These are phyloP conservation scores for Exophiala calicioides DNA, from an alignment of 2,329 filamentous ascomycete genomes.

Conservation along the genomic window DNA sequence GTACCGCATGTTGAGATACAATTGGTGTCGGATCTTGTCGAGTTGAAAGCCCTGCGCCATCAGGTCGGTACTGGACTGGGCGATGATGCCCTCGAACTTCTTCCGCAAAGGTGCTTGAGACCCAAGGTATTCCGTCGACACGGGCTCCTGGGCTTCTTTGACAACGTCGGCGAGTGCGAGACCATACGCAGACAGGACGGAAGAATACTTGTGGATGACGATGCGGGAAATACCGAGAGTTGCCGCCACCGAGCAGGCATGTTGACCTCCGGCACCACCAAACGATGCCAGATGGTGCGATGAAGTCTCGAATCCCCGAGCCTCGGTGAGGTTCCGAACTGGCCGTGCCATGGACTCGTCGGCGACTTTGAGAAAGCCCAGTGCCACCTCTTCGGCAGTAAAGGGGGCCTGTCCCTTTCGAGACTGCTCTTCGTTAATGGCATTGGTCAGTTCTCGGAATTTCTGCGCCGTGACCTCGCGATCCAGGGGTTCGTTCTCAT, in stretches of 20 bases:
- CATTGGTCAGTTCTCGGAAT: constrained; percentile 45
- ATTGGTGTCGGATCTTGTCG: constrained; percentile 44
- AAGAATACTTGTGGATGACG: constrained; percentile 47
- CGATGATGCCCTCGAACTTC: constrained; percentile 75
- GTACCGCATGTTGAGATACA: constrained; percentile 53
- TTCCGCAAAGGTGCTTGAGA: constrained; percentile 53
- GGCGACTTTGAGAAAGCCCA: constrained; percentile 46
- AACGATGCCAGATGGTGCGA: constrained; percentile 36
- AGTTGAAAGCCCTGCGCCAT: constrained; percentile 46
- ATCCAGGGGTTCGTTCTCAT: constrained; percentile 69
- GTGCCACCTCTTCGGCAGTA: constrained; percentile 40
- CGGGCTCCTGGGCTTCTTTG: constrained; percentile 20
- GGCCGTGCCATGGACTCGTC: constrained; percentile 45
- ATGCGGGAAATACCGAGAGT: constrained; percentile 45
- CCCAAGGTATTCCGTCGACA: constrained; percentile 24
- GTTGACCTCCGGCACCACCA: constrained; percentile 40
- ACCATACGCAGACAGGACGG: constrained; percentile 47
- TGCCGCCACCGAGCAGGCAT: constrained; percentile 46
- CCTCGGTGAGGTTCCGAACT: constrained; percentile 34
- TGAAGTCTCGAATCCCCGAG: constrained; percentile 33
- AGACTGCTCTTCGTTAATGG: constrained; percentile 43
- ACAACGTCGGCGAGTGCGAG: constrained; percentile 44
- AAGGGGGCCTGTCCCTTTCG: constrained; percentile 37
- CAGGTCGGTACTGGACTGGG: constrained; percentile 53
- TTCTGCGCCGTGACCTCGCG: constrained; percentile 43